Evolutionary conservation across 352 stramenopile genomes (phyloP).

Genomic region (Phytophthora megakarya): DNA sequence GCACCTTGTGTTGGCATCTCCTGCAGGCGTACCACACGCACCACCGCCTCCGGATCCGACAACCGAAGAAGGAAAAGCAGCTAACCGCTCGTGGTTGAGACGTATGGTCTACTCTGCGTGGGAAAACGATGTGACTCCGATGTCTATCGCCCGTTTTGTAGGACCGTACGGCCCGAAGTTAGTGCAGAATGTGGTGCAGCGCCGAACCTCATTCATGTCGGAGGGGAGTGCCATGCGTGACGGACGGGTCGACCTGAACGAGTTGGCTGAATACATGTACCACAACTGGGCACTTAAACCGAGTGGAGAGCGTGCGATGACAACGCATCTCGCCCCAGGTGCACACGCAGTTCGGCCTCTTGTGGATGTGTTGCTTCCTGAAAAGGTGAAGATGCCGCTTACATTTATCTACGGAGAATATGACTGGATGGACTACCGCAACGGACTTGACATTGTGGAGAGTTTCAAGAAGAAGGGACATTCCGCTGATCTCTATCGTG

Average conservation of each 20-base stretch:
- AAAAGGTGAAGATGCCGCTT: conserved; percentile 74
- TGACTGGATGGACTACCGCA: conserved; percentile 88
- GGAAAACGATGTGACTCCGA: conserved; percentile 74
- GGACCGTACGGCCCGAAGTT: conserved; percentile 80
- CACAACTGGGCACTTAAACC: conserved; percentile 86
- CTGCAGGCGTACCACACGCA: conserved; percentile 63
- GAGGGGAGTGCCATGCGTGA: conserved; percentile 70
- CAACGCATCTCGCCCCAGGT: conserved; percentile 73
- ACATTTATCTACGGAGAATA: conserved; percentile 85
- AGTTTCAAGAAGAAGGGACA: conserved; percentile 43
- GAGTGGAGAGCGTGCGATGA: conserved; percentile 75
- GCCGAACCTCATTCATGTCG: conserved; percentile 80
- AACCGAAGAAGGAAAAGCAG: conserved; percentile 41
- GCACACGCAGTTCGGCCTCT: conserved; percentile 71
- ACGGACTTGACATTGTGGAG: conserved; percentile 68
- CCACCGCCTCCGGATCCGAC: conserved; percentile 51
- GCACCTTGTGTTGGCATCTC: conserved; percentile 80
- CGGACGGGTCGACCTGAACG: conserved; percentile 60
- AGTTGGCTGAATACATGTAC: conserved; percentile 83
- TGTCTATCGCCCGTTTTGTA: conserved; percentile 72
- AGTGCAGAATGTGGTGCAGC: conserved; percentile 67
- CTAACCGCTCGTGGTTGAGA: conserved; percentile 57
- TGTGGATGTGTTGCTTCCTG: conserved; percentile 61
- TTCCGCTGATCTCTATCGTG: conserved; percentile 55
- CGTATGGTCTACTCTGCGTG: conserved; percentile 59